These are phyloP conservation scores for Gryganskiella cystojenkinii DNA, from an alignment of 192 early-diverging fungal genomes.

Conservation along the genomic window DNA sequence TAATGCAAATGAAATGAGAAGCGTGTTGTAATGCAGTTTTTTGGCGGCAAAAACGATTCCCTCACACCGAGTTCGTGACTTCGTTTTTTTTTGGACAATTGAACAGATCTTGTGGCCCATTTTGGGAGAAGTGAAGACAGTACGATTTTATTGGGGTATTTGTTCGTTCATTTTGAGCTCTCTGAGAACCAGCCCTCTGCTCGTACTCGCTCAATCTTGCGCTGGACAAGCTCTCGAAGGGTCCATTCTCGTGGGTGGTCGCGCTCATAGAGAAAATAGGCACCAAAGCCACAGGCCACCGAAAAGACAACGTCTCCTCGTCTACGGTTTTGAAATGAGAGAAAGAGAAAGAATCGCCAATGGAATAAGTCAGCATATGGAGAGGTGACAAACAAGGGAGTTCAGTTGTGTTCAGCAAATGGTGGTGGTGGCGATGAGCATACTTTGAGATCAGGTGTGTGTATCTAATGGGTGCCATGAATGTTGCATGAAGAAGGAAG, in stretches of 20 bases:
- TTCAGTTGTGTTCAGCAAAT: too few relatives aligned
- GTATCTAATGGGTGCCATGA: constrained; percentile 30
- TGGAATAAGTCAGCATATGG: too few relatives aligned
- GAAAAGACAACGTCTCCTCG: constrained; percentile 65
- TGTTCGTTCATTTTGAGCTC: constrained; percentile 5
- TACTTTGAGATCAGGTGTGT: constrained; percentile 48
- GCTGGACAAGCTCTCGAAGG: constrained; percentile 54
- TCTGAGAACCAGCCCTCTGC: constrained; percentile 45
- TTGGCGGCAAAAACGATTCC: neutral
- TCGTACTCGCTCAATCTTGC: constrained; percentile 47
- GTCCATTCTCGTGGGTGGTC: constrained; percentile 64
- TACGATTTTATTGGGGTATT: too few relatives aligned
- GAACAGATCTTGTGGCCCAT: too few relatives aligned
- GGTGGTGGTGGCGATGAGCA: too few relatives aligned
- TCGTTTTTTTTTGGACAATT: too few relatives aligned
- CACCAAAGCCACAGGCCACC: constrained; percentile 59
- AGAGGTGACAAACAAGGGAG: too few relatives aligned
- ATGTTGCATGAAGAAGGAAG: neutral
- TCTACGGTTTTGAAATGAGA: constrained; percentile 36
- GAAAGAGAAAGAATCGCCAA: neutral
- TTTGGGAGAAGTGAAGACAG: too few relatives aligned
- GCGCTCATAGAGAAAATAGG: constrained; percentile 65
- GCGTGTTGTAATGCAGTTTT: too few relatives aligned
- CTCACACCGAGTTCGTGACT: too few relatives aligned
- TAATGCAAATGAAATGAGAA: too few relatives aligned